phyloP scores from a whole-genome alignment of 2,329 filamentous ascomycete genomes.

The Volutella citrinella region DNA sequence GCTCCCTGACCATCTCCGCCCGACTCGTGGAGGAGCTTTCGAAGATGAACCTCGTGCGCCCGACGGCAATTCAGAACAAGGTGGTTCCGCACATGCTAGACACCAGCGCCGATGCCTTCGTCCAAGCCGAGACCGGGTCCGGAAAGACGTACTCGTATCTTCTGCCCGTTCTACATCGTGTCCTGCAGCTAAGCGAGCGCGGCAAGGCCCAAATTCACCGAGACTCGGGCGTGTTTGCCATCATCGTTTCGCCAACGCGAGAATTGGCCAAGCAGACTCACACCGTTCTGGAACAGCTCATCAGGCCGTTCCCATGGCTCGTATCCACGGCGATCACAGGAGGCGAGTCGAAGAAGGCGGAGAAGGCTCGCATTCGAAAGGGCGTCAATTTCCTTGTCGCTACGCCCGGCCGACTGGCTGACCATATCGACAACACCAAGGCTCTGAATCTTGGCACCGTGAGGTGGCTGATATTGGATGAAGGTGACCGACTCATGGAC shows the following conservation, averaged over 20 bases:
- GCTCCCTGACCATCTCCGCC: constrained; percentile 76
- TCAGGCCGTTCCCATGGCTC: constrained; percentile 90
- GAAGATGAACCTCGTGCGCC: constrained; percentile 85
- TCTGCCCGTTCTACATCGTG: constrained; percentile 83
- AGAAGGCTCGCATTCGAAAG: constrained; percentile 91
- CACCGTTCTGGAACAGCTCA: constrained; percentile 76
- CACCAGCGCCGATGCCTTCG: constrained; percentile 85
- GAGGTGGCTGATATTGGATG: constrained; percentile 90
- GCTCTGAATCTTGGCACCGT: constrained; percentile 85
- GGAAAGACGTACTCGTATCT: constrained; percentile 98
- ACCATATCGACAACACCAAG: constrained; percentile 91
- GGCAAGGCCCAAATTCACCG: constrained; percentile 65
- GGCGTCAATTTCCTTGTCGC: constrained; percentile 95
- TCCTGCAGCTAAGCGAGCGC: constrained; percentile 69
- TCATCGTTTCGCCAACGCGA: constrained; percentile 89
- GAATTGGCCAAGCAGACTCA: constrained; percentile 95
- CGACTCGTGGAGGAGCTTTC: constrained; percentile 78
- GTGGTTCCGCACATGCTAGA: constrained; percentile 78
- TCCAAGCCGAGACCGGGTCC: constrained; percentile 95
- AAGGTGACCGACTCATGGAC: constrained; percentile 98
- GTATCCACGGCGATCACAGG: constrained; percentile 81
- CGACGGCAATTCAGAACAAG: constrained; percentile 91
- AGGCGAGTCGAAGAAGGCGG: constrained; percentile 70
- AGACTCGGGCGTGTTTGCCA: constrained; percentile 86
- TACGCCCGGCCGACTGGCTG: constrained; percentile 84